phyloP scores from a whole-genome alignment of 139 green algal species.

The Tetraselmis striata region DNA sequence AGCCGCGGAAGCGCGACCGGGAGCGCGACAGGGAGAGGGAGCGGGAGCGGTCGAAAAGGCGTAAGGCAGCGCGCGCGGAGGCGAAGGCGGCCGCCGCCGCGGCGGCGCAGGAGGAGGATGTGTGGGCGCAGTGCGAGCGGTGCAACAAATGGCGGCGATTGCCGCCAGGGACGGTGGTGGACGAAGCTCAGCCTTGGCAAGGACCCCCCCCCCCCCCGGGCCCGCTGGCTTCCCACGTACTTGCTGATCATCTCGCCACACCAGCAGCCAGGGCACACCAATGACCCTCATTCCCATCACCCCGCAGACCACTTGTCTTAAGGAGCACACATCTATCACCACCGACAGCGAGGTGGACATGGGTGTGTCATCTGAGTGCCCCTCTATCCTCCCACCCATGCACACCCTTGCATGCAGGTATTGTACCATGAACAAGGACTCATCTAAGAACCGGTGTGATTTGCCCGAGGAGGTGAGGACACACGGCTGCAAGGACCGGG shows the following conservation, averaged over 20 bases:
- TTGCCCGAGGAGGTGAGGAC: background rate
- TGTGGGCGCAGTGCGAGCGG: background rate
- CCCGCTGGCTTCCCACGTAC: too few relatives aligned
- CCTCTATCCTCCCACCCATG: background rate
- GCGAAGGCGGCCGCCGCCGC: too few relatives aligned
- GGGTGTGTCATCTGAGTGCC: too few relatives aligned
- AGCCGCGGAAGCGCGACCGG: background rate
- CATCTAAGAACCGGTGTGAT: background rate
- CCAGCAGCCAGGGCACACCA: too few relatives aligned
- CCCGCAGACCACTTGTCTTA: too few relatives aligned
- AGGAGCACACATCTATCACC: too few relatives aligned
- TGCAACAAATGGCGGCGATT: background rate
- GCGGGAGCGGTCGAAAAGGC: background rate
- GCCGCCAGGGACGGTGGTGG: background rate
- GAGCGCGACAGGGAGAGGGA: background rate
- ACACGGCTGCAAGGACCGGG: too few relatives aligned
- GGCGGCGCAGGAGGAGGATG: background rate
- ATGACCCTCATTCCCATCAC: too few relatives aligned
- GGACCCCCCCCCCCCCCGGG: too few relatives aligned
- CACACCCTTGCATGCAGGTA: background rate
- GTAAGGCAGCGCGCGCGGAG: background rate
- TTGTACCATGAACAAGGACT: background rate
- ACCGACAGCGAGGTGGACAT: too few relatives aligned
- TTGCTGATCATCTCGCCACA: too few relatives aligned
- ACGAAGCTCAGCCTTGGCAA: background rate